Base-by-base conservation (phyloP, 129 eudicot genomes). In the Ambrosia artemisiifolia region DNA sequence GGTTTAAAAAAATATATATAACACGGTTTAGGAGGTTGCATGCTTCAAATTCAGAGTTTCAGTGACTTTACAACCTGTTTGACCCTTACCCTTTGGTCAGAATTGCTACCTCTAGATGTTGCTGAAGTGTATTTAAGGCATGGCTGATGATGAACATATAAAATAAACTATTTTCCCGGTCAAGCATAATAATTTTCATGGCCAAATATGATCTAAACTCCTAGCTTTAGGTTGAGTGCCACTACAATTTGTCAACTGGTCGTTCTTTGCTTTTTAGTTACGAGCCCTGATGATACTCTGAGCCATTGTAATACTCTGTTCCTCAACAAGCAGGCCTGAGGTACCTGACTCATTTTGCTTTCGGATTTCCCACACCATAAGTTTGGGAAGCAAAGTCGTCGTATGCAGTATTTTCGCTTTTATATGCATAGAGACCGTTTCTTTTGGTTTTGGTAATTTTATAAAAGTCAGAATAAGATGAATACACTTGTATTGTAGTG, bases 281-380 rank as follows among this genome's bases (percentile, higher is more conserved):
- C 91, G 7, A 94, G 97, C 87, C 99, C 97, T 3, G 94, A 88
- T 7, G 99, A 94, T 81, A 94, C 96, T 30, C 56, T 70, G 18
- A 67, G 65, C 70, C 99, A 90, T 53, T 90, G 97, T 70, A 75
- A 88, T 49, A 79, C 77, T 63, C 80, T 90, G 75, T 94, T 88
- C 80, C 77, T 90, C 32, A 72, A 73, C 90, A 73, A 85, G 75
- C 75, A 75, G 75, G 78, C 28, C 59, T 74, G 67, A 78, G 55
- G 65, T 30, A 48, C 55, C 9, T 2, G 63, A 55, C 34, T 48
- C 34, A 20, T 35, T 50, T 35, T 62, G 48, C 59, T 61, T 49
- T 36, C 6, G 16, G 49, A 17, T 30, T 43, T 19, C 18, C 35
- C 0, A n/a, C 51, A 63, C 48, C 48, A 5, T 65, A 65, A 74